These are phyloP conservation scores for Pseudohyphozyma bogoriensis DNA, from an alignment of 768 basidiomycete species.

Conservation along the genomic window DNA sequence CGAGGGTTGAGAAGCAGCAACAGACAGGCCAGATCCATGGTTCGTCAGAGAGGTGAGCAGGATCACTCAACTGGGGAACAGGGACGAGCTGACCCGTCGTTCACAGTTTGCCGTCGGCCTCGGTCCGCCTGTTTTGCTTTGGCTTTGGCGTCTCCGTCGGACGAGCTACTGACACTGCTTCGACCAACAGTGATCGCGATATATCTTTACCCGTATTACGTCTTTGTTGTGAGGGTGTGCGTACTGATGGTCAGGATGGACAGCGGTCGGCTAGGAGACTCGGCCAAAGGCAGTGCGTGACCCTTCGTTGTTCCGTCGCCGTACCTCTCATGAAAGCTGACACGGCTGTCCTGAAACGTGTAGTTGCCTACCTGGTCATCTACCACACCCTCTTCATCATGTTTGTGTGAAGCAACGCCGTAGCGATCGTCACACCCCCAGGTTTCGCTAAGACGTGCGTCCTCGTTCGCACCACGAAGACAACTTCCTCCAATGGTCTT, in stretches of 20 bases:
- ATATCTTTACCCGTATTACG: constrained; percentile 23
- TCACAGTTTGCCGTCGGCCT: constrained; percentile 12
- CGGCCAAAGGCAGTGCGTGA: constrained; percentile 18
- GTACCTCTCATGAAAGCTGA: too few relatives aligned
- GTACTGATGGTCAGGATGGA: constrained; percentile 20
- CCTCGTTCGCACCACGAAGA: too few relatives aligned
- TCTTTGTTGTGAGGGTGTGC: constrained; percentile 22
- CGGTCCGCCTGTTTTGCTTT: too few relatives aligned
- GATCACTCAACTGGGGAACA: too few relatives aligned
- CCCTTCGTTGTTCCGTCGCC: background rate
- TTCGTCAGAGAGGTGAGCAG: constrained; percentile 9
- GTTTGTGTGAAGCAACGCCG: constrained; percentile 19
- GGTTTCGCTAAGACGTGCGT: constrained; percentile 16
- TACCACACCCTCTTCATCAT: constrained; percentile 24
- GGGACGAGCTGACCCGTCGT: background rate
- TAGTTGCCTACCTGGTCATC: constrained; percentile 26
- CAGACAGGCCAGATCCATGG: constrained; percentile 23
- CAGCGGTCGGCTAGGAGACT: constrained; percentile 4
- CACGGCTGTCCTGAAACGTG: too few relatives aligned
- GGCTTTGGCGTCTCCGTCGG: too few relatives aligned
- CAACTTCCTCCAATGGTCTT: constrained; percentile 27
- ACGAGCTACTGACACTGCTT: too few relatives aligned
- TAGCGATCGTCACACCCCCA: constrained; percentile 13
- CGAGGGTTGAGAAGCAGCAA: constrained; percentile 5
- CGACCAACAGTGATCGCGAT: too few relatives aligned